phyloP scores from a whole-genome alignment of 345 rosid species.

The Hibiscus syriacus region DNA sequence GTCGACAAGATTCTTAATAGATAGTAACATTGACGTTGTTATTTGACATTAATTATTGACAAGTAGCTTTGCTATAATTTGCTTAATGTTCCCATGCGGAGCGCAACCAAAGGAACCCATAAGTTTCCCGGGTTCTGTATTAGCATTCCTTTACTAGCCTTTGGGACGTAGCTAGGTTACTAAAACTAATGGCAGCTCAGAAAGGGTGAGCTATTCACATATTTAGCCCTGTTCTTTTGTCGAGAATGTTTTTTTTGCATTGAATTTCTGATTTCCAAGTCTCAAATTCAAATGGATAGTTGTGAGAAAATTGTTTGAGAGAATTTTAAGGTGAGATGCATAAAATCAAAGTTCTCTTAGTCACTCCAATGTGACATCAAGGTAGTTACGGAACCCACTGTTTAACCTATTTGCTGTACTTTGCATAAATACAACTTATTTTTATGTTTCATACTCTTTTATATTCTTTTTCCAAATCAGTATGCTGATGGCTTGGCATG shows the following conservation, averaged over 20 bases:
- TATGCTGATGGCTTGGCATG: constrained; percentile 3
- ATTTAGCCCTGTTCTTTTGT: neutral
- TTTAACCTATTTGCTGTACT: neutral
- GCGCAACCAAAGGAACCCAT: neutral
- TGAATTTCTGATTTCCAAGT: neutral
- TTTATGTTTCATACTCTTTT: neutral
- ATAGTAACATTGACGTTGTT: neutral
- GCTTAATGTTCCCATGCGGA: neutral
- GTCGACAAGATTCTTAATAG: neutral
- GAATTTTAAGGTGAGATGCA: too few relatives aligned
- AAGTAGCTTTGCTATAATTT: neutral
- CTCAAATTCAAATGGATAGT: neutral
- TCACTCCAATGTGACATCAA: too few relatives aligned
- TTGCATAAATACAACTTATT: neutral
- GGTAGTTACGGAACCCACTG: neutral
- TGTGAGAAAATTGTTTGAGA: neutral
- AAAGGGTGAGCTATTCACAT: neutral
- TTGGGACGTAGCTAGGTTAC: neutral
- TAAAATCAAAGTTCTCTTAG: too few relatives aligned
- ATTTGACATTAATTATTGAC: neutral
- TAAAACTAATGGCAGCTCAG: neutral
- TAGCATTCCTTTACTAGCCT: neutral
- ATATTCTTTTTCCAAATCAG: constrained; percentile 4
- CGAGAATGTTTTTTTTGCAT: neutral
- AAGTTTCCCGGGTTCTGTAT: neutral